Percentiles rank a stretch among this genome's conserved stretches.
Conservation (phyloP, 2,329 filamentous ascomycete species). For the Byssochlamys sp. region DNA sequence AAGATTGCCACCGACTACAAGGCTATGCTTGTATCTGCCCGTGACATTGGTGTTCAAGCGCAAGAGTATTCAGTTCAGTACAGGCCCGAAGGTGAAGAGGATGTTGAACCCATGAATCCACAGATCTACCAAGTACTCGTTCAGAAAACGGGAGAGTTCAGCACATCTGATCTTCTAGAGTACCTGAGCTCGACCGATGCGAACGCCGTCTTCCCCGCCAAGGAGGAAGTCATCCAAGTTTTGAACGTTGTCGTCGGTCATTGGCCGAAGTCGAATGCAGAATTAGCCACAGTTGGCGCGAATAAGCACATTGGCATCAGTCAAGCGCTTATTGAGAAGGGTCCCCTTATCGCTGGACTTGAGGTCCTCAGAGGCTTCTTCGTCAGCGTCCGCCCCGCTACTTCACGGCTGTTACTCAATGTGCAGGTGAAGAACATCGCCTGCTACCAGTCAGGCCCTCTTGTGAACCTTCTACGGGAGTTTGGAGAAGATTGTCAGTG, state of each 20-base stretch:
- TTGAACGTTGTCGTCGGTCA: slow-evolving; percentile 50
- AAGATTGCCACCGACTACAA: slow-evolving; percentile 32
- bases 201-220: slow-evolving; percentile 30
- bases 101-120: slow-evolving; percentile 17
- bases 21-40: slow-evolving; percentile 26
- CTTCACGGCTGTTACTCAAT: slow-evolving; percentile 51
- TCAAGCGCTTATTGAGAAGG: slow-evolving; percentile 19
- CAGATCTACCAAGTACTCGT: slow-evolving; percentile 29
- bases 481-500: slow-evolving; percentile 15
- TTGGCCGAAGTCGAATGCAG: slow-evolving; percentile 31
- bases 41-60: slow-evolving; percentile 13
- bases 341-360: slow-evolving; percentile 42
- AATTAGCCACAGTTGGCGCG: slow-evolving; percentile 39
- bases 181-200: slow-evolving; percentile 32
- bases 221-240: slow-evolving; percentile 46
- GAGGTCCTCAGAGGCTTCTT: slow-evolving; percentile 54
- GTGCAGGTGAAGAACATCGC: slow-evolving; percentile 53
- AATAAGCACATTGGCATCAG: slow-evolving; percentile 45
- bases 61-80: slow-evolving; percentile 22
- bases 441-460: slow-evolving; percentile 43
- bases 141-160: slow-evolving; percentile 24
- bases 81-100: slow-evolving; percentile 26
- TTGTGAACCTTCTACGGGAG: slow-evolving; percentile 29
- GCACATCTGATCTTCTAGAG: slow-evolving; percentile 34
- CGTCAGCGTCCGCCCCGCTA: slow-evolving; percentile 50